These are phyloP conservation scores for Wickerhamiella kazuoi DNA, from an alignment of 805 yeast species.

Conservation along the genomic window DNA sequence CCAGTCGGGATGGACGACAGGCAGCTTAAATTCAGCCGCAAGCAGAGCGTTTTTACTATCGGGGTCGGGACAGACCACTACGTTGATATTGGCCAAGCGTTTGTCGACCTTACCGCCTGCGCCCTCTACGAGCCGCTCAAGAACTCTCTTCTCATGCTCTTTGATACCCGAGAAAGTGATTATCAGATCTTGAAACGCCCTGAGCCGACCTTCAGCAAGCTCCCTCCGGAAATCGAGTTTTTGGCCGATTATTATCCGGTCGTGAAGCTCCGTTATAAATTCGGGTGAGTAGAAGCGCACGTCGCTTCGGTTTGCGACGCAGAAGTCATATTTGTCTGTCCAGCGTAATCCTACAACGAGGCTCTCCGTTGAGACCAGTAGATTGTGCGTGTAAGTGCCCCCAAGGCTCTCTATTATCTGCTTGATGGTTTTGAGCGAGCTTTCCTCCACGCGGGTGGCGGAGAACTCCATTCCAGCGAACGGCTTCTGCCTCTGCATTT, in stretches of 20 bases:
- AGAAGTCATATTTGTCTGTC: slow-evolving; percentile 37
- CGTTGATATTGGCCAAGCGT: slow-evolving; percentile 16
- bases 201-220: slow-evolving; percentile 12
- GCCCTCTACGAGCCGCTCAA: slow-evolving; percentile 15
- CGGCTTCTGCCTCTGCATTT: neutral
- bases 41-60: slow-evolving; percentile 21
- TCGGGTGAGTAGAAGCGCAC: slow-evolving; percentile 36
- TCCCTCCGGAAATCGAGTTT: slow-evolving; percentile 19
- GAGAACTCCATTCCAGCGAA: neutral
- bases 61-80: slow-evolving; percentile 18
- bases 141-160: slow-evolving; percentile 13
- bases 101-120: slow-evolving; percentile 22
- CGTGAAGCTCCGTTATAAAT: slow-evolving; percentile 28
- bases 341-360: slow-evolving; percentile 35
- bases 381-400: slow-evolving; percentile 8
- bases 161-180: slow-evolving; percentile 25
- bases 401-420: slow-evolving; percentile 10
- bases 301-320: slow-evolving; percentile 30
- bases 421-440: neutral
- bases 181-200: slow-evolving; percentile 19
- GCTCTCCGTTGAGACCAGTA: slow-evolving; percentile 15
- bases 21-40: slow-evolving; percentile 26
- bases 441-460: neutral
- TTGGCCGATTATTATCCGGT: slow-evolving; percentile 37
- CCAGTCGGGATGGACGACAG: slow-evolving; percentile 30